phyloP scores from a whole-genome alignment of 495 filamentous ascomycete species.

The Aspergillus ellipticus region DNA sequence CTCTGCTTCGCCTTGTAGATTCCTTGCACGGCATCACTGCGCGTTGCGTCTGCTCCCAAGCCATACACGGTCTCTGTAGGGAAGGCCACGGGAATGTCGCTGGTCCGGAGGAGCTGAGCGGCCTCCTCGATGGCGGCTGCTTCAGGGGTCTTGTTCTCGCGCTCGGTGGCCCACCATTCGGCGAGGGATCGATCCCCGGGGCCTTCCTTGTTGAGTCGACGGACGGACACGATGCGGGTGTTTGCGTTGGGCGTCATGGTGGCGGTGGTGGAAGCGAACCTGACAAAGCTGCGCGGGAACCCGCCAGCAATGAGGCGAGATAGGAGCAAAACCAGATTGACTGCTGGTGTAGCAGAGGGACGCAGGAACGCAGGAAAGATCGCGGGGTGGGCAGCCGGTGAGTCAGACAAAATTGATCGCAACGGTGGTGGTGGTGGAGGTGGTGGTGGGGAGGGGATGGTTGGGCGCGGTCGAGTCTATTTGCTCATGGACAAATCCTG shows the following conservation, averaged over 20 bases:
- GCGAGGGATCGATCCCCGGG: slow-evolving; percentile 37
- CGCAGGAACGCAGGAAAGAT: slow-evolving; percentile 2
- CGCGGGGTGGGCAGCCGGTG: not conserved
- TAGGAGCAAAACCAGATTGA: slow-evolving; percentile 30
- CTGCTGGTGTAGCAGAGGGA: slow-evolving; percentile 7
- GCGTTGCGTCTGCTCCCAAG: slow-evolving; percentile 88
- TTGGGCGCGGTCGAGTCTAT: not conserved
- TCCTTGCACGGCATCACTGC: slow-evolving; percentile 74
- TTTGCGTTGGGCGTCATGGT: slow-evolving; percentile 16
- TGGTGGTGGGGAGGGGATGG: too few species aligned
- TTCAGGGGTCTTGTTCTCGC: slow-evolving; percentile 32
- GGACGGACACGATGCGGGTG: slow-evolving; percentile 42
- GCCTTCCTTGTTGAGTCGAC: slow-evolving; percentile 37
- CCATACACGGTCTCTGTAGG: slow-evolving; percentile 99
- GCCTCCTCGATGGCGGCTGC: slow-evolving; percentile 47
- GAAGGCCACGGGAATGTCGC: slow-evolving; percentile 80
- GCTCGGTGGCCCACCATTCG: slow-evolving; percentile 46
- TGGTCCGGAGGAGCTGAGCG: slow-evolving; percentile 56
- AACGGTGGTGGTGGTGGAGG: not conserved
- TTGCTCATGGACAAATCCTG: not conserved
- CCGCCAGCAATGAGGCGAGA: slow-evolving; percentile 32
- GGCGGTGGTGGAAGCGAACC: slow-evolving; percentile 19
- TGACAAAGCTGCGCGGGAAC: slow-evolving; percentile 30
- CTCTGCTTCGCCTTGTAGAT: slow-evolving; percentile 90
- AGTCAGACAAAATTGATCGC: slow-evolving; percentile 5